A percentile compares a stretch with the other conserved stretches of the same genome.
Conservation (phyloP, 2,329 filamentous ascomycete genomes). For the Juglanconis juglandina region DNA sequence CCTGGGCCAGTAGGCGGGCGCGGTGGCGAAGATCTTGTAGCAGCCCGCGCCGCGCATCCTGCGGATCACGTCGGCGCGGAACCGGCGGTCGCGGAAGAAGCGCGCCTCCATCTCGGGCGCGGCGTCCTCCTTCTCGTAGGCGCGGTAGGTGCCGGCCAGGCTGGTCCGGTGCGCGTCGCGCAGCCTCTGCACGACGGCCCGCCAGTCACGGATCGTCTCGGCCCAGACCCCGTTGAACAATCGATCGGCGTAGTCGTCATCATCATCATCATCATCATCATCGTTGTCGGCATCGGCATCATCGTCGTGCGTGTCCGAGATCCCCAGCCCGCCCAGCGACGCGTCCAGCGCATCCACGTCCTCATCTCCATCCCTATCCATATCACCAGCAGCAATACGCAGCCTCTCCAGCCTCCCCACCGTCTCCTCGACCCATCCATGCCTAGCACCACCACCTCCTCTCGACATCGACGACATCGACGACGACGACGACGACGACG, state of each 20-base stretch:
- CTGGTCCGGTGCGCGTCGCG: conserved; percentile 38
- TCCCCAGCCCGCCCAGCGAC: neutral
- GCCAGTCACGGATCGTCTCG: conserved; percentile 42
- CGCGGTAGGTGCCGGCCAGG: conserved; percentile 42
- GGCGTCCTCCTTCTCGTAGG: conserved; percentile 39
- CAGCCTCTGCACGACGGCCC: conserved; percentile 38
- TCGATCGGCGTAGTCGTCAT: too few species aligned
- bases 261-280: too few species aligned
- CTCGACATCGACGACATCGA: neutral
- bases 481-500: conserved; percentile 37
- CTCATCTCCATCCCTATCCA: conserved; percentile 11
- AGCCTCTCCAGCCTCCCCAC: conserved; percentile 9
- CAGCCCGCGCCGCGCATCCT: too few species aligned
- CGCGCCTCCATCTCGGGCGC: neutral
- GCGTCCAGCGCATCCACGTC: conserved; percentile 22
- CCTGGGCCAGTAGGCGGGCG: conserved; percentile 20
- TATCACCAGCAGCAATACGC: conserved; percentile 5
- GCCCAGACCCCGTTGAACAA: conserved; percentile 26
- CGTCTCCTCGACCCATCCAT: conserved; percentile 10
- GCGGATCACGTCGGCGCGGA: too few species aligned
- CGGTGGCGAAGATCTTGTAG: too few species aligned
- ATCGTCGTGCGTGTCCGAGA: neutral
- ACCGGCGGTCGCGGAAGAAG: too few species aligned
- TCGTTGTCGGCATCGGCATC: neutral
- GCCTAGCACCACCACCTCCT: neutral